These are phyloP conservation scores for Phaseolus coccineus DNA, from an alignment of 331 rosid genomes.

Conservation along the genomic window DNA sequence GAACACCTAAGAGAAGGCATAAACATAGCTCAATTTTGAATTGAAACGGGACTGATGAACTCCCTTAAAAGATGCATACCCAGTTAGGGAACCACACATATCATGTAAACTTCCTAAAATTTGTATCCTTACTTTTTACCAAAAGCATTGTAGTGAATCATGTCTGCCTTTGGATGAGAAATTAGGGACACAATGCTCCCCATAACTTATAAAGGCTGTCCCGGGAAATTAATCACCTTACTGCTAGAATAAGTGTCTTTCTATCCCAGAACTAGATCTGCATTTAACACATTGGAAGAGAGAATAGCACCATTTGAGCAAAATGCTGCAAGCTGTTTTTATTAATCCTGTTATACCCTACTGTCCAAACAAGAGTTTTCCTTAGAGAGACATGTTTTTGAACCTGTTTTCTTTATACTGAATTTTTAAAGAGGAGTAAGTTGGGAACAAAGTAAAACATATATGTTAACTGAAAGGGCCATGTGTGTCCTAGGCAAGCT, in stretches of 20 bases:
- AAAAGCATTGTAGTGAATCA: background rate
- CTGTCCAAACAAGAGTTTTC: background rate
- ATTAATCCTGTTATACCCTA: background rate
- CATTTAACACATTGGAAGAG: background rate
- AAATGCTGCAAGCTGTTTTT: background rate
- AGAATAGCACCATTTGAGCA: background rate
- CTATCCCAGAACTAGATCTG: background rate
- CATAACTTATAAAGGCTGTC: background rate
- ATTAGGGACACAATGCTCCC: background rate
- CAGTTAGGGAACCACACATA: no score
- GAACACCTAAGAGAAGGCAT: background rate
- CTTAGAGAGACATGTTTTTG: background rate
- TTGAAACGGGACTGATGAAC: background rate
- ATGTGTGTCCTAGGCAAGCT: slow-evolving; percentile 6
- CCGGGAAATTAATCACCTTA: background rate
- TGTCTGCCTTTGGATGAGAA: background rate
- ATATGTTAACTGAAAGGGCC: slow-evolving; percentile 1
- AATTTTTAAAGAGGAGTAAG: slow-evolving; percentile 5
- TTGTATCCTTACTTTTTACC: background rate
- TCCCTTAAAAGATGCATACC: no score
- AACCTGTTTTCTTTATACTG: background rate
- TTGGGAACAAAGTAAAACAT: background rate
- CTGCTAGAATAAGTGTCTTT: background rate
- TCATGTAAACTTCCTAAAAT: background rate
- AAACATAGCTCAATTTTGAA: background rate